Evolutionary conservation across 2,329 filamentous ascomycete genomes (phyloP).

Genomic region (Nemania sp.): DNA sequence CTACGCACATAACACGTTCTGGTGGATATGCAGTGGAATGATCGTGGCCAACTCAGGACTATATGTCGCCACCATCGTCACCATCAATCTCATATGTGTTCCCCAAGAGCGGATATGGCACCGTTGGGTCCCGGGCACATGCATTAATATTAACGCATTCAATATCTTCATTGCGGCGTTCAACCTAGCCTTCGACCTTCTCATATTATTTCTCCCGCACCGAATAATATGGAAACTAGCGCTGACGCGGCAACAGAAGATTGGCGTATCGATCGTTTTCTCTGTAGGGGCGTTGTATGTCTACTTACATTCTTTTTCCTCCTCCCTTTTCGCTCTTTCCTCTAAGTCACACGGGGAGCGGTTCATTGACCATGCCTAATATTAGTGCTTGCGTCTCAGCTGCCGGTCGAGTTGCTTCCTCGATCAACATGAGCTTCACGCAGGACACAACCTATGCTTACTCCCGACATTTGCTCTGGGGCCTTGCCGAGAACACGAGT

Average conservation of each 20-base stretch:
- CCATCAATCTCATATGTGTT: too few species aligned
- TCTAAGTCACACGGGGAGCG: too few species aligned
- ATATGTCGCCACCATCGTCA: too few species aligned
- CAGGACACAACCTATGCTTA: slow-evolving; percentile 4
- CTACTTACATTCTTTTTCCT: too few species aligned
- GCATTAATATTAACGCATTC: not conserved
- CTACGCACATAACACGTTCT: not conserved
- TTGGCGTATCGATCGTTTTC: too few species aligned
- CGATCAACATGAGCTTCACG: not conserved
- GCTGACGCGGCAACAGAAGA: too few species aligned
- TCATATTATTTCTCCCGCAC: slow-evolving; percentile 51
- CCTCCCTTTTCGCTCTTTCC: too few species aligned
- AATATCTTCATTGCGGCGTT: slow-evolving; percentile 14
- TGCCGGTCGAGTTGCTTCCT: not conserved
- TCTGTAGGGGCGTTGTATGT: too few species aligned
- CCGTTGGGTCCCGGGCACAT: not conserved
- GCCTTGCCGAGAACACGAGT: not conserved
- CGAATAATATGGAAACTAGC: slow-evolving; percentile 48
- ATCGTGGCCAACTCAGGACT: not conserved
- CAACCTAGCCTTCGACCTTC: slow-evolving; percentile 45
- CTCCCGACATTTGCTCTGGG: slow-evolving; percentile 7
- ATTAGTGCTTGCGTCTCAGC: not conserved
- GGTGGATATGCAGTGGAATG: not conserved
- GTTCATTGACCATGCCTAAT: too few species aligned
- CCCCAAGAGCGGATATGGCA: not conserved